A percentile compares a stretch with the other conserved stretches of the same genome.
Evolutionary conservation across 140 eudicot species (phyloP).

Genomic region (Stevia rebaudiana): DNA sequence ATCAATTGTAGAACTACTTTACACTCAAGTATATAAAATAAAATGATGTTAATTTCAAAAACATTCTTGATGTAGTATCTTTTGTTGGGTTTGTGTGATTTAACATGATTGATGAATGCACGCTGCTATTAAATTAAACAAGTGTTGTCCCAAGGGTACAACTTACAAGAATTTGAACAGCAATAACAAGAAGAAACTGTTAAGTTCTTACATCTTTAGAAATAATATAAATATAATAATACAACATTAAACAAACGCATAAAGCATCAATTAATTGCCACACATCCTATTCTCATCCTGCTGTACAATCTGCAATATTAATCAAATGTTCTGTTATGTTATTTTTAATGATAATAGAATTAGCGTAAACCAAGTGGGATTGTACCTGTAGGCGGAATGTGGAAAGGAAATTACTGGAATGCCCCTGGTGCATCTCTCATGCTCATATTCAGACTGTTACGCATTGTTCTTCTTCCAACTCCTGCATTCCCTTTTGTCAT

Average conservation of each 20-base stretch:
- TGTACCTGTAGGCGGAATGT: conserved; percentile 24
- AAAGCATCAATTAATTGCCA: conserved; percentile 24
- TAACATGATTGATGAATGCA: not conserved
- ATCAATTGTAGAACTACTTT: conserved; percentile 13
- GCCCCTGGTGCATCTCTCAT: conserved; percentile 82
- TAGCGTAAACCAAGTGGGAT: too few species aligned
- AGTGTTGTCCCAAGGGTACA: conserved; percentile 19
- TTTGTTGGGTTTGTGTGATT: not conserved
- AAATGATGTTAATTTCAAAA: not conserved
- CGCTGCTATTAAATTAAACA: conserved; percentile 23
- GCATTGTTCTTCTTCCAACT: conserved; percentile 90
- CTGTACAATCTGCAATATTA: conserved; percentile 31
- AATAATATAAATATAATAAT: conserved; percentile 25
- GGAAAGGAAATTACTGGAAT: conserved; percentile 21
- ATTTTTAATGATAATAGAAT: too few species aligned
- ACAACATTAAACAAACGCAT: conserved; percentile 22
- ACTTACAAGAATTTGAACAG: conserved; percentile 31
- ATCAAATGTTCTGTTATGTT: not conserved
- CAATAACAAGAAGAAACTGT: conserved; percentile 25
- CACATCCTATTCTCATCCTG: conserved; percentile 28
- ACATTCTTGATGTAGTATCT: not conserved
- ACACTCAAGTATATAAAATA: conserved; percentile 20
- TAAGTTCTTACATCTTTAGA: conserved; percentile 22
- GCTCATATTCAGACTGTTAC: conserved; percentile 90
- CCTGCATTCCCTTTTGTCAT: conserved; percentile 93